Conservation (phyloP, 2,329 filamentous ascomycete species). For the Exophiala sp. region DNA sequence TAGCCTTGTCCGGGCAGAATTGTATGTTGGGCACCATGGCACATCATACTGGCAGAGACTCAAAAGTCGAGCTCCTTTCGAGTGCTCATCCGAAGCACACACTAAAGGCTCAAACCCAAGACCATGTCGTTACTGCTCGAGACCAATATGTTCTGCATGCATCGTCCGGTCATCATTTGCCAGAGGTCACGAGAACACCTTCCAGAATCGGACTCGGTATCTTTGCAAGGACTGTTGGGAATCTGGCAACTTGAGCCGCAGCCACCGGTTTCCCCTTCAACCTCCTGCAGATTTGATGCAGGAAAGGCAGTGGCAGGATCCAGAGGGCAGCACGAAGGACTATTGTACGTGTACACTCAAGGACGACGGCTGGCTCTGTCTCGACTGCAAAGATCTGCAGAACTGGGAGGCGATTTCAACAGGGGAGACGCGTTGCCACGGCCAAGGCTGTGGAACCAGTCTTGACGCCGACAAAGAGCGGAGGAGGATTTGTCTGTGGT, state of each 20-base stretch:
- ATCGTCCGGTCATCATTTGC: constrained; percentile 32
- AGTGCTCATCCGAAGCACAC: constrained; percentile 30
- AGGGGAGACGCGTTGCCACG: constrained; percentile 25
- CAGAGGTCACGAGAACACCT: constrained; percentile 30
- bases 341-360: constrained; percentile 31
- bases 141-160: constrained; percentile 33
- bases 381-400: constrained; percentile 30
- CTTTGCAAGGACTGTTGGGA: constrained; percentile 33
- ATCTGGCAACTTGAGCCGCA: constrained; percentile 26
- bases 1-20: constrained; percentile 15
- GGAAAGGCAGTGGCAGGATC: constrained; percentile 15
- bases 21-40: constrained; percentile 31
- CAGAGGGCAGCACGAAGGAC: constrained; percentile 22
- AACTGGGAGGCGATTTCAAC: constrained; percentile 25
- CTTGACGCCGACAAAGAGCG: constrained; percentile 29
- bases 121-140: constrained; percentile 32
- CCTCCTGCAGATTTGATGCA: not conserved
- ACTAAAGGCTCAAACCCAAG: constrained; percentile 25
- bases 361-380: constrained; percentile 31
- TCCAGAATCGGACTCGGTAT: constrained; percentile 31
- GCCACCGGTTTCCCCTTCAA: constrained; percentile 25
- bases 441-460: constrained; percentile 27
- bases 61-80: constrained; percentile 27
- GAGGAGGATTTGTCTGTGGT: constrained; percentile 34
- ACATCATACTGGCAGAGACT: constrained; percentile 32